Evolutionary conservation across 78 protist species (phyloP).

Genomic region (Isochrysis galbana): DNA sequence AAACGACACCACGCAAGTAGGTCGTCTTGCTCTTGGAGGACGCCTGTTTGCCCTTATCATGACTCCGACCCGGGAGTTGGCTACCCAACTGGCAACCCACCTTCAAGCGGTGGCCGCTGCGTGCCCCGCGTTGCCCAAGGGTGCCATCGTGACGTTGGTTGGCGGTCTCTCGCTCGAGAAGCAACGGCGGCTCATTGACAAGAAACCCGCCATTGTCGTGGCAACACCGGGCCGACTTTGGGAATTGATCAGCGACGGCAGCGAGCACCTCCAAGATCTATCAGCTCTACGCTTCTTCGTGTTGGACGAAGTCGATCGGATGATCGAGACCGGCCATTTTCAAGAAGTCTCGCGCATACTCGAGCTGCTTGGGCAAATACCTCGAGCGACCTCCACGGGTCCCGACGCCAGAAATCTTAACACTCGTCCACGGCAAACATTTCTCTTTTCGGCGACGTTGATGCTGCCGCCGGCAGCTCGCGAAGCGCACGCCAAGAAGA

Average conservation of each 20-base stretch:
- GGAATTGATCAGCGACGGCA: neutral
- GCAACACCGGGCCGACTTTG: slow-evolving; percentile 43
- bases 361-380: neutral
- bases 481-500: neutral
- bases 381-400: neutral
- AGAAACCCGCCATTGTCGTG: slow-evolving; percentile 1
- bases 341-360: neutral
- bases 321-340: slow-evolving; percentile 11
- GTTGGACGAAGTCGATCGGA: slow-evolving; percentile 35
- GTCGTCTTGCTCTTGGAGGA: too few relatives aligned
- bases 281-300: slow-evolving; percentile 6
- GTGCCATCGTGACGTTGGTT: neutral
- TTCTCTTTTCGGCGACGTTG: slow-evolving; percentile 39
- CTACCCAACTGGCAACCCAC: slow-evolving; percentile 50
- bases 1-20: too few relatives aligned
- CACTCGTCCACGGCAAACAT: slow-evolving; percentile 20
- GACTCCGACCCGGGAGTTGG: slow-evolving; percentile 83
- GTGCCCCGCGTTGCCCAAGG: neutral
- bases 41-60: slow-evolving; percentile 55
- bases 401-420: neutral
- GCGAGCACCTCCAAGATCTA: neutral
- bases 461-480: slow-evolving; percentile 28
- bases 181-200: slow-evolving; percentile 5
- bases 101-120: neutral
- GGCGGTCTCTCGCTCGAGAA: neutral